phyloP scores from a whole-genome alignment of 805 yeast species.

The Lipomyces mesembrius region DNA sequence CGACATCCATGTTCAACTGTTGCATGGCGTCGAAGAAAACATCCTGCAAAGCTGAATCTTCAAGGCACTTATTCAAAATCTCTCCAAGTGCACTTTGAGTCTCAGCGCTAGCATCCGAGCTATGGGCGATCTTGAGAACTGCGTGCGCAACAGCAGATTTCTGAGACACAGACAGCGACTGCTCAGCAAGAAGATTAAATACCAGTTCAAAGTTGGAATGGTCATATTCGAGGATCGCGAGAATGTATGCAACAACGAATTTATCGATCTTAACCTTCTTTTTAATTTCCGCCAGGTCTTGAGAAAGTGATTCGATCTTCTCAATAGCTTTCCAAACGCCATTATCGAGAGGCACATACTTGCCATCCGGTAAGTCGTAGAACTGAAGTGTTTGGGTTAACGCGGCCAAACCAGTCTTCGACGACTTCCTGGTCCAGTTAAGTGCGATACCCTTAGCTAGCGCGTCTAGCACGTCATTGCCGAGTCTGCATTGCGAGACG shows the following conservation, averaged over 20 bases:
- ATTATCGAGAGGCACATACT: slow-evolving; percentile 33
- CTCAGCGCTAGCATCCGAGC: not conserved
- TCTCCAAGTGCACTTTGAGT: slow-evolving; percentile 7
- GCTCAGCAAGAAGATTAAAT: slow-evolving; percentile 14
- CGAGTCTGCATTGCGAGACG: slow-evolving; percentile 70
- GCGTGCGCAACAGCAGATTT: slow-evolving; percentile 11
- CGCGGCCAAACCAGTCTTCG: slow-evolving; percentile 31
- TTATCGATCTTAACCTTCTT: slow-evolving; percentile 47
- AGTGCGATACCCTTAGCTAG: slow-evolving; percentile 62
- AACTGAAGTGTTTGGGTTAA: slow-evolving; percentile 32
- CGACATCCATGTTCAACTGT: slow-evolving; percentile 34
- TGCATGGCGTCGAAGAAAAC: slow-evolving; percentile 35
- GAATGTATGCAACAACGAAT: slow-evolving; percentile 52
- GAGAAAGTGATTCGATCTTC: slow-evolving; percentile 37
- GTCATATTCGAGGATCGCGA: slow-evolving; percentile 53
- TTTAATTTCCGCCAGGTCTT: slow-evolving; percentile 40
- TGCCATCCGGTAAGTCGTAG: slow-evolving; percentile 30
- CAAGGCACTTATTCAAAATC: slow-evolving; percentile 7
- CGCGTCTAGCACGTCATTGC: slow-evolving; percentile 59
- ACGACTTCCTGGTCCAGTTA: slow-evolving; percentile 45
- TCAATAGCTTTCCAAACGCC: slow-evolving; percentile 33
- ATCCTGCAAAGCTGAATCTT: slow-evolving; percentile 2
- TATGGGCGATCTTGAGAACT: slow-evolving; percentile 13
- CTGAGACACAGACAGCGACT: slow-evolving; percentile 18
- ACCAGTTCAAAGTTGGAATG: slow-evolving; percentile 41